phyloP scores from a whole-genome alignment of 2,329 filamentous ascomycete genomes.

The Nothophoma quercina region DNA sequence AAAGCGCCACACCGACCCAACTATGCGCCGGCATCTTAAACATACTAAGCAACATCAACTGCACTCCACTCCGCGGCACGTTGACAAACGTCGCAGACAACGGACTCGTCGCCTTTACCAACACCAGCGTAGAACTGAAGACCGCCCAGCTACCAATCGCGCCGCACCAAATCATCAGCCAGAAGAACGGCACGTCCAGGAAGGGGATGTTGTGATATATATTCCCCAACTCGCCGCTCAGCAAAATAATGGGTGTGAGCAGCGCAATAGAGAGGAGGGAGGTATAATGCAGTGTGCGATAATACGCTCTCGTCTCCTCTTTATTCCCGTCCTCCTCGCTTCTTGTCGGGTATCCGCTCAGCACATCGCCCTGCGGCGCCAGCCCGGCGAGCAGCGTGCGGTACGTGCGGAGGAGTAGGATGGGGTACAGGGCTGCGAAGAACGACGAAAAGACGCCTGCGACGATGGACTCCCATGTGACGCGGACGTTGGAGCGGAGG shows the following conservation, averaged over 20 bases:
- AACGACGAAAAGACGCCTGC: constrained; percentile 61
- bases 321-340: constrained; percentile 44
- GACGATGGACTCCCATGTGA: constrained; percentile 60
- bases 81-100: constrained; percentile 60
- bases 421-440: constrained; percentile 61
- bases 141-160: constrained; percentile 58
- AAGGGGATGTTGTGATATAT: constrained; percentile 63
- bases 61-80: constrained; percentile 58
- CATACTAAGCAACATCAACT: constrained; percentile 57
- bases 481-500: constrained; percentile 55
- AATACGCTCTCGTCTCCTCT: constrained; percentile 61
- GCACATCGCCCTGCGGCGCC: constrained; percentile 54
- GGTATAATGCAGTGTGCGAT: constrained; percentile 60
- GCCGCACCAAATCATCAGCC: constrained; percentile 61
- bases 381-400: constrained; percentile 56
- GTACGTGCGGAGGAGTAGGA: constrained; percentile 60
- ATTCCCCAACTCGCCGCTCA: constrained; percentile 59
- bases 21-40: constrained; percentile 59
- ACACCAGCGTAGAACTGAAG: constrained; percentile 57
- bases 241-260: constrained; percentile 58
- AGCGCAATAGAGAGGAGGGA: constrained; percentile 59
- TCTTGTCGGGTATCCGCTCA: constrained; percentile 49
- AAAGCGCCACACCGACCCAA: constrained; percentile 61
- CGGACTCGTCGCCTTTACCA: constrained; percentile 60
- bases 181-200: constrained; percentile 64